A percentile compares a stretch with the other conserved stretches of the same genome.
These are phyloP conservation scores for Jatropha curcas DNA, from an alignment of 345 rosid species.

Conservation along the genomic window DNA sequence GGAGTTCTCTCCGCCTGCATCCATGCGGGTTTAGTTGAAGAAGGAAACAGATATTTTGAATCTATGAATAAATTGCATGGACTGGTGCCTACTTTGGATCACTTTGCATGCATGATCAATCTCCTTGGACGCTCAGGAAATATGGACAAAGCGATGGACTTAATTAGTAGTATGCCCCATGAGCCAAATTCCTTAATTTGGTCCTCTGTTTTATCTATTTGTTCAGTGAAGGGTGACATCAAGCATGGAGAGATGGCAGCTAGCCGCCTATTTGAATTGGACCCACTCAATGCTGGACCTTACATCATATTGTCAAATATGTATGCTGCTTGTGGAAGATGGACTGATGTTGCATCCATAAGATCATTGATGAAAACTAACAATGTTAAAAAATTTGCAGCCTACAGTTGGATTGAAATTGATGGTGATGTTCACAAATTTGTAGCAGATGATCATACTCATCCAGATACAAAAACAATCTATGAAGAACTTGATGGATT, in stretches of 20 bases:
- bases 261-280: slow-evolving; percentile 44
- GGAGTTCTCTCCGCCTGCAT: slow-evolving; percentile 59
- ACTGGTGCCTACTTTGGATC: slow-evolving; percentile 42
- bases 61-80: slow-evolving; percentile 47
- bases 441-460: slow-evolving; percentile 56
- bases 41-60: slow-evolving; percentile 47
- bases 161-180: slow-evolving; percentile 43
- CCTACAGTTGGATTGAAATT: slow-evolving; percentile 62
- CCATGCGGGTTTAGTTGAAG: slow-evolving; percentile 53
- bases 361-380: slow-evolving; percentile 55
- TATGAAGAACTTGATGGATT: slow-evolving; percentile 42
- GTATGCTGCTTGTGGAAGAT: slow-evolving; percentile 56
- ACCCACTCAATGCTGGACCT: slow-evolving; percentile 54
- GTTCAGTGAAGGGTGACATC: slow-evolving; percentile 41
- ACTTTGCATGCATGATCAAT: slow-evolving; percentile 53
- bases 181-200: slow-evolving; percentile 51
- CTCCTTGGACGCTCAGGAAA: slow-evolving; percentile 56
- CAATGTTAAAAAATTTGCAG: slow-evolving; percentile 56
- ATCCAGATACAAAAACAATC: slow-evolving; percentile 46
- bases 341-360: slow-evolving; percentile 56
- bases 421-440: slow-evolving; percentile 54
- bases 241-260: slow-evolving; percentile 57
- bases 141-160: slow-evolving; percentile 42
- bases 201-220: slow-evolving; percentile 53
- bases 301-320: slow-evolving; percentile 61